These are phyloP conservation scores for Penicillium herquei DNA, from an alignment of 495 filamentous ascomycete genomes.

Conservation along the genomic window DNA sequence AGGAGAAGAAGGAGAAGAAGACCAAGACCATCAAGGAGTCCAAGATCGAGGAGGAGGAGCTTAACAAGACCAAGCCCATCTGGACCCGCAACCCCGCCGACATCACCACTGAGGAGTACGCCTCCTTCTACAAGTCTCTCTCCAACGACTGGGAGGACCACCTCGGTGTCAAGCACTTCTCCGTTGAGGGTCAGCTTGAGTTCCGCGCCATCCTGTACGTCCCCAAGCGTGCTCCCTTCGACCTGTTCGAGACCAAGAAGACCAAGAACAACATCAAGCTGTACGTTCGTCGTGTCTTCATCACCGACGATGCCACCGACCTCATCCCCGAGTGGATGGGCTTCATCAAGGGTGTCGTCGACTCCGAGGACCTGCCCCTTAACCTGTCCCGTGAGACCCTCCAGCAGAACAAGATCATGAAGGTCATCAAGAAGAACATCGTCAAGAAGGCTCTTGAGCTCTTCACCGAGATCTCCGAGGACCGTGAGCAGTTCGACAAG, in stretches of 20 bases:
- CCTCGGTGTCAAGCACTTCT: conserved; percentile 99
- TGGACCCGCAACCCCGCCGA: conserved; percentile 98
- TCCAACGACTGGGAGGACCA: conserved; percentile 99
- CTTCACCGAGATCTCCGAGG: conserved; percentile 97
- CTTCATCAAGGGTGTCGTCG: conserved; percentile 99
- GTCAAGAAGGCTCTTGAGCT: conserved; percentile 99
- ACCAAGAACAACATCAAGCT: conserved; percentile 99
- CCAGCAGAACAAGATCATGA: conserved; percentile 99
- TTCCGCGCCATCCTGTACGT: conserved; percentile 99
- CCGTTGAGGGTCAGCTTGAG: conserved; percentile 99
- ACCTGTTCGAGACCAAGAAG: conserved; percentile 99
- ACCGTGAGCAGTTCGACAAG: conserved; percentile 99
- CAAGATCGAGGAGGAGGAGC: conserved; percentile 97
- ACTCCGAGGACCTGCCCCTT: conserved; percentile 97
- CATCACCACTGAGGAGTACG: conserved; percentile 96
- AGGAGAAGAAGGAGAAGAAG: conserved; percentile 79
- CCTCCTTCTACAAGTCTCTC: conserved; percentile 98
- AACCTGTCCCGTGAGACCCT: conserved; percentile 99
- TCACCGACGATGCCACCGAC: conserved; percentile 98
- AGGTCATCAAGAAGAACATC: conserved; percentile 99
- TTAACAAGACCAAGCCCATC: conserved; percentile 99
- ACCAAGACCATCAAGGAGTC: conserved; percentile 99
- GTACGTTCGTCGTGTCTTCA: conserved; percentile 99
- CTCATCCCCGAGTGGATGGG: conserved; percentile 98
- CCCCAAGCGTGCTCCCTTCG: conserved; percentile 98